These are phyloP conservation scores for Suillus subaureus DNA, from an alignment of 768 basidiomycete species.

Conservation along the genomic window DNA sequence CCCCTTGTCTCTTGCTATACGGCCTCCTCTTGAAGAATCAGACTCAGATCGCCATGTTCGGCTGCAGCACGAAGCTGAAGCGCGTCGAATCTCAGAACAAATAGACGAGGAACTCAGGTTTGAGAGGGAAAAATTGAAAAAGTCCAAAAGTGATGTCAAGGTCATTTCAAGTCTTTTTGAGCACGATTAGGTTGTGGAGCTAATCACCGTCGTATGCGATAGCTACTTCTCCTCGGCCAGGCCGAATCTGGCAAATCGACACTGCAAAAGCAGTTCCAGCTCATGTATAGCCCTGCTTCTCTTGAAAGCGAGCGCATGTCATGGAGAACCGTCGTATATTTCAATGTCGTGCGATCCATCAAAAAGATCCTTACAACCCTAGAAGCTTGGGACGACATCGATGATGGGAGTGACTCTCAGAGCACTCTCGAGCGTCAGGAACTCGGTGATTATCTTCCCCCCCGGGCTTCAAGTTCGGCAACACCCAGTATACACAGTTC, in stretches of 20 bases:
- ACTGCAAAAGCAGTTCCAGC: constrained; percentile 77
- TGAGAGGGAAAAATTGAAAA: constrained; percentile 67
- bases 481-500: constrained; percentile 14
- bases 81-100: constrained; percentile 73
- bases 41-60: constrained; percentile 62
- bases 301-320: constrained; percentile 69
- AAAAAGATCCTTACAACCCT: constrained; percentile 68
- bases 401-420: constrained; percentile 51
- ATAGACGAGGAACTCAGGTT: constrained; percentile 80
- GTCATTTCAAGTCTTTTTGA: constrained; percentile 34
- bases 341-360: constrained; percentile 73
- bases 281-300: constrained; percentile 76
- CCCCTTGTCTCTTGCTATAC: constrained; percentile 67
- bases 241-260: constrained; percentile 81
- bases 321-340: constrained; percentile 75
- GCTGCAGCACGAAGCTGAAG: constrained; percentile 69
- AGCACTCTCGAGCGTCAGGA: constrained; percentile 36
- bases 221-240: constrained; percentile 78
- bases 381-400: constrained; percentile 61
- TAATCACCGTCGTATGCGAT: constrained; percentile 23
- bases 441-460: constrained; percentile 24
- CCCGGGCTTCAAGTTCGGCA: constrained; percentile 18
- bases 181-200: constrained; percentile 1
- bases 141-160: constrained; percentile 75
- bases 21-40: constrained; percentile 67